phyloP scores from a whole-genome alignment of 768 basidiomycete genomes.

The Hygrophoropsis aurantiaca region DNA sequence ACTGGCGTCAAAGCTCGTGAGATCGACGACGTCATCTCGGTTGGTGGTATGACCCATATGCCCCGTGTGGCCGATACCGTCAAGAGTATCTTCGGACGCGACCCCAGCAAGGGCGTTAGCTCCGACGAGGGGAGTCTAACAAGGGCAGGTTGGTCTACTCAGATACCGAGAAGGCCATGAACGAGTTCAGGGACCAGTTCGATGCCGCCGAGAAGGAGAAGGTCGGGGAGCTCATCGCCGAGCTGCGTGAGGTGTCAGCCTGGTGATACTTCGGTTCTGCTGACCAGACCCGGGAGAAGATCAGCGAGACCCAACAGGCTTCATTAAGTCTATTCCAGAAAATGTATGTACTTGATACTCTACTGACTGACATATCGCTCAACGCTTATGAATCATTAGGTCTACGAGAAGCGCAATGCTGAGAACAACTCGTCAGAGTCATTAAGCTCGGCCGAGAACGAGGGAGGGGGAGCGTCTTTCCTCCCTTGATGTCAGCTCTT shows the following conservation, averaged over 20 bases:
- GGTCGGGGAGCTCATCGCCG: constrained; percentile 80
- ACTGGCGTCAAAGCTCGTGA: no score
- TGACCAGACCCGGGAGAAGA: constrained; percentile 88
- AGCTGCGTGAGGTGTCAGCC: constrained; percentile 84
- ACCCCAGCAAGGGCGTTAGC: constrained; percentile 98
- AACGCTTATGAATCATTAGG: constrained; percentile 27
- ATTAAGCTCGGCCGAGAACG: constrained; percentile 37
- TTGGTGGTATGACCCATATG: no score
- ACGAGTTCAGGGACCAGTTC: constrained; percentile 97
- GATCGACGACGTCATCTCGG: no score
- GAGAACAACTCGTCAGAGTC: constrained; percentile 54
- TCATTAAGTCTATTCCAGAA: constrained; percentile 97
- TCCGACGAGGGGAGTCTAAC: constrained; percentile 97
- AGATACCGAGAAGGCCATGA: constrained; percentile 98
- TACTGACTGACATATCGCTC: no score
- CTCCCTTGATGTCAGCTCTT: not conserved
- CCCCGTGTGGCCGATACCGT: no score
- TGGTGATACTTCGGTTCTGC: constrained; percentile 89
- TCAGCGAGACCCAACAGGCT: constrained; percentile 91
- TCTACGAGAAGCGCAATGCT: constrained; percentile 89
- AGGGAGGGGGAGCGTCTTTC: constrained; percentile 55
- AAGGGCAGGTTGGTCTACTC: constrained; percentile 91
- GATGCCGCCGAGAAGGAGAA: constrained; percentile 92
- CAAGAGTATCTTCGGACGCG: constrained; percentile 85
- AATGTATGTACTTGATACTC: constrained; percentile 33